These are phyloP conservation scores for Oryza punctata DNA, from an alignment of 176 grass and related monocot species.

Conservation along the genomic window DNA sequence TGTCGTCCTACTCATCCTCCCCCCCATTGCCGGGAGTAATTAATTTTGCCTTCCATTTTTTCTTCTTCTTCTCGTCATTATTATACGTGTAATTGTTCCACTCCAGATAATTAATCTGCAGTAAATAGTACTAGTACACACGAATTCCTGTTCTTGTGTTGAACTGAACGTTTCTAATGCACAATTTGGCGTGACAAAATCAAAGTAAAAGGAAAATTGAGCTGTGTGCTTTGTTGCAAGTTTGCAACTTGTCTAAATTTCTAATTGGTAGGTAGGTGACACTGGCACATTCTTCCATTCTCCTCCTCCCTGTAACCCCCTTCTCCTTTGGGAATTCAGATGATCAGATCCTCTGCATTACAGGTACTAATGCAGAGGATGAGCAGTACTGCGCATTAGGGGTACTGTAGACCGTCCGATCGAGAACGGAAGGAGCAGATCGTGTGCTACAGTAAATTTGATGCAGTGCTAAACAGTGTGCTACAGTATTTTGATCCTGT, in stretches of 20 bases:
- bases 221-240: neutral
- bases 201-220: neutral
- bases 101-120: constrained; percentile 10
- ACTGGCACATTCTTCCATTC: too few species aligned
- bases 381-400: too few species aligned
- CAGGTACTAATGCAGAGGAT: too few species aligned
- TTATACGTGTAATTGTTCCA: constrained; percentile 42
- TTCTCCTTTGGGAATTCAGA: too few species aligned
- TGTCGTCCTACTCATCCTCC: constrained; percentile 39
- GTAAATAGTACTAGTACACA: constrained; percentile 33
- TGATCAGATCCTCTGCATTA: too few species aligned
- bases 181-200: neutral
- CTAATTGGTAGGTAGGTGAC: constrained; percentile 6
- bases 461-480: too few species aligned
- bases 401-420: too few species aligned
- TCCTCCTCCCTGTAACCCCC: too few species aligned
- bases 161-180: neutral
- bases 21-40: constrained; percentile 39
- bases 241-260: neutral
- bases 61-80: neutral
- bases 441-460: too few species aligned
- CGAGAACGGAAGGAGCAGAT: too few species aligned
- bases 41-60: constrained; percentile 25
- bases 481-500: too few species aligned
- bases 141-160: neutral